Percentiles rank a stretch among this genome's conserved stretches.
Conservation (phyloP, 768 basidiomycete genomes). For the Rhizopogon vesiculosus region DNA sequence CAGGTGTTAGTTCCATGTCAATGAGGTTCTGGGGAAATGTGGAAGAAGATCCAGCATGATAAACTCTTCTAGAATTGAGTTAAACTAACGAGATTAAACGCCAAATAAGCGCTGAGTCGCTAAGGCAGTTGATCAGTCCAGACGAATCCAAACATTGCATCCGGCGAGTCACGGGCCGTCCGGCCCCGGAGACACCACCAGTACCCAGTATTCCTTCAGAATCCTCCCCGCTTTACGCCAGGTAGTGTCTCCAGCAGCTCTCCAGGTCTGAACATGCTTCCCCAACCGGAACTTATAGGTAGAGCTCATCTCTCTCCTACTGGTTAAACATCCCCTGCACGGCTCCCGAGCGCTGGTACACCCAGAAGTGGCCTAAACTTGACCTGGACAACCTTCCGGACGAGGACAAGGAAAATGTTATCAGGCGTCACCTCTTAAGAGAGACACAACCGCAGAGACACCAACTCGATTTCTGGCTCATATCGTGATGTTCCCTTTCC, state of each 20-base stretch:
- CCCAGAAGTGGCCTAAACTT: slow-evolving; percentile 28
- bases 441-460: too few species aligned
- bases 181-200: slow-evolving; percentile 35
- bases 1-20: not conserved
- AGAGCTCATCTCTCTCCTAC: slow-evolving; percentile 21
- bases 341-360: slow-evolving; percentile 23
- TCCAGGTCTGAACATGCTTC: not conserved
- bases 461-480: too few species aligned
- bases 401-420: slow-evolving; percentile 83
- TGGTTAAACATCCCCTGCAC: slow-evolving; percentile 35
- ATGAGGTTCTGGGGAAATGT: not conserved
- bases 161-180: too few species aligned
- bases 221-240: slow-evolving; percentile 57
- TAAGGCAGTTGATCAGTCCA: not conserved
- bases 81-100: too few species aligned
- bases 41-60: not conserved
- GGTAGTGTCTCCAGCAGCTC: slow-evolving; percentile 17
- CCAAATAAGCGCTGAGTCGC: too few species aligned
- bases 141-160: not conserved
- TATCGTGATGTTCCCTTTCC: slow-evolving; percentile 11
- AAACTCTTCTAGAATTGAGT: too few species aligned
- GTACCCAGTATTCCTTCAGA: too few species aligned
- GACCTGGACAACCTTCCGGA: slow-evolving; percentile 69
- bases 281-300: slow-evolving; percentile 11
- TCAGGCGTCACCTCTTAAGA: too few species aligned